Conservation (phyloP, 257 asterid species). For the Solanum piurae region DNA sequence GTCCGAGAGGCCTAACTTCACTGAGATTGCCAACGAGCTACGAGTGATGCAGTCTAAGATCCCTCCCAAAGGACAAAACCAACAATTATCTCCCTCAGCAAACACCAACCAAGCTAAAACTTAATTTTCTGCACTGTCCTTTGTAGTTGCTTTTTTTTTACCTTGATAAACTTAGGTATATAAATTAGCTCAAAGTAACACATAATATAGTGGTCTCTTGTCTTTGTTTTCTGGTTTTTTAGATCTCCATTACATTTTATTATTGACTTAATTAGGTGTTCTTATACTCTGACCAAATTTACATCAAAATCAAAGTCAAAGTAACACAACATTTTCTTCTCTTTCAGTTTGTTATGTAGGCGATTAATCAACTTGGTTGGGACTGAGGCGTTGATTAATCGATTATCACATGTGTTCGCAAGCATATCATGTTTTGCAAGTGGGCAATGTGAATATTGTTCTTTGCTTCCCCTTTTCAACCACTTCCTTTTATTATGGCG, state of each 20-base stretch:
- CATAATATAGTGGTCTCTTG: neutral
- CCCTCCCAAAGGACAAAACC: conserved; percentile 53
- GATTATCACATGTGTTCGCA: neutral
- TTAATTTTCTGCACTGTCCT: neutral
- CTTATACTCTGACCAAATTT: neutral
- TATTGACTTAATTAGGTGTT: neutral
- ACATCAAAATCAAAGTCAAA: neutral
- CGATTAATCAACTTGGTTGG: neutral
- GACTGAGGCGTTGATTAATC: neutral
- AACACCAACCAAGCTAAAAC: conserved; percentile 41
- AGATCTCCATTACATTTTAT: neutral
- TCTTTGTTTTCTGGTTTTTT: neutral
- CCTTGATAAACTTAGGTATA: neutral
- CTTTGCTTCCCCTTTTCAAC: neutral
- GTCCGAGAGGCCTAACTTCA: conserved; percentile 74
- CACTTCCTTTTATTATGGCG: neutral
- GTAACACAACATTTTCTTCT: neutral
- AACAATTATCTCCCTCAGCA: conserved; percentile 24
- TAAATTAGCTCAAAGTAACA: neutral
- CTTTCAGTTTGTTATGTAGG: neutral
- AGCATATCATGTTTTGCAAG: neutral
- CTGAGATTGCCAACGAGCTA: conserved; percentile 62
- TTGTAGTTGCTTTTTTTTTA: neutral
- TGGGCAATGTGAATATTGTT: no score
- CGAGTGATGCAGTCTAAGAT: conserved; percentile 68